Conservation (phyloP, 768 basidiomycete genomes). For the Suillus weaverae region DNA sequence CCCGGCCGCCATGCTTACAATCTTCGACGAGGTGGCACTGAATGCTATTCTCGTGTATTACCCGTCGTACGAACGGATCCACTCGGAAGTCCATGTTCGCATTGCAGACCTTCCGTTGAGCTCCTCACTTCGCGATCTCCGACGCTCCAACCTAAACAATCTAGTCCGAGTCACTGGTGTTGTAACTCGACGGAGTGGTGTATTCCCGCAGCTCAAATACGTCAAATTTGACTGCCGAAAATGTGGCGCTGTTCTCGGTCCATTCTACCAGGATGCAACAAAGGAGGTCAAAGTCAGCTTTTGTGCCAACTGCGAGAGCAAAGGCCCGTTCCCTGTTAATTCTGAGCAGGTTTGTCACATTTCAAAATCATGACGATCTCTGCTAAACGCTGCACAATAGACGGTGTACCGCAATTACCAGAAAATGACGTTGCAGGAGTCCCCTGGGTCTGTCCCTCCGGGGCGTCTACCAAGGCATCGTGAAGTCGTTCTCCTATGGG, state of each 20-base stretch:
- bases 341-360: conserved; percentile 79
- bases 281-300: conserved; percentile 93
- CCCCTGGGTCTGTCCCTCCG: conserved; percentile 95
- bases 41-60: conserved; percentile 94
- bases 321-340: conserved; percentile 95
- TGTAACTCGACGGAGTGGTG: conserved; percentile 91
- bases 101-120: conserved; percentile 91
- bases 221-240: conserved; percentile 98
- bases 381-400: conserved; percentile 39
- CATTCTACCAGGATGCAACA: conserved; percentile 96
- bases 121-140: conserved; percentile 89
- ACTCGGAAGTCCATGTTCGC: conserved; percentile 96
- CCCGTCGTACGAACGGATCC: conserved; percentile 94
- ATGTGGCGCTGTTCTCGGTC: conserved; percentile 91
- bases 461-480: conserved; percentile 96
- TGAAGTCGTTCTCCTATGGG: conserved; percentile 96
- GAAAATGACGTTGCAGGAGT: conserved; percentile 98
- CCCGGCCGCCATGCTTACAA: conserved; percentile 86
- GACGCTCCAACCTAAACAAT: conserved; percentile 89
- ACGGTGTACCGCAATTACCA: conserved; percentile 99
- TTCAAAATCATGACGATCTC: not conserved
- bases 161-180: conserved; percentile 95
- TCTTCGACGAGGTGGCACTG: conserved; percentile 95
- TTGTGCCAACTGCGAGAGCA: conserved; percentile 91
- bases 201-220: conserved; percentile 99